Percentiles rank a stretch among this genome's conserved stretches.
Evolutionary conservation across 2,329 filamentous ascomycete genomes (phyloP).

Genomic region (Truncatella angustata): DNA sequence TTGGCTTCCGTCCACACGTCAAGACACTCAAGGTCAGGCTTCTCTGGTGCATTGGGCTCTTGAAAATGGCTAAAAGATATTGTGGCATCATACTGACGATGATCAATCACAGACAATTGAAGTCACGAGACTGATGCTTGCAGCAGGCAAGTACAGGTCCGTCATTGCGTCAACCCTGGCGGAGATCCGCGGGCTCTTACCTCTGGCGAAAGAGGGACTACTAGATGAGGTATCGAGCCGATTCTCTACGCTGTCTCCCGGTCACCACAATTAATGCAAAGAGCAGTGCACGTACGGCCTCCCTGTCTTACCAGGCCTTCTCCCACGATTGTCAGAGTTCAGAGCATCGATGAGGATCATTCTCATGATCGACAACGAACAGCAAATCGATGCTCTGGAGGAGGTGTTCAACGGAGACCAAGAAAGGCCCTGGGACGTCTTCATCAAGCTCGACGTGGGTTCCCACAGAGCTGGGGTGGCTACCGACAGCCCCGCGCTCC

Average conservation of each 20-base stretch:
- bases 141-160: neutral
- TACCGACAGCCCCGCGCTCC: neutral
- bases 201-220: neutral
- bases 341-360: neutral
- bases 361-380: constrained; percentile 7
- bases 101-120: neutral
- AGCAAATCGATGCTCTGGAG: constrained; percentile 1
- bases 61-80: neutral
- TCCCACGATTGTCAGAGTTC: neutral
- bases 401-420: neutral
- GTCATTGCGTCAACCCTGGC: constrained; percentile 3
- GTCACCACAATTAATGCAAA: too few species aligned
- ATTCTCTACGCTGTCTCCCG: neutral
- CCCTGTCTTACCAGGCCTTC: neutral
- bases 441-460: constrained; percentile 8
- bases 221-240: neutral
- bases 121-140: constrained; percentile 5
- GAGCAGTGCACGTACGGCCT: constrained; percentile 1
- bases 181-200: constrained; percentile 4
- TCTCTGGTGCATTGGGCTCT: neutral
- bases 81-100: neutral
- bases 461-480: constrained; percentile 1
- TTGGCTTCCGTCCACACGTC: constrained; percentile 4
- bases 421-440: neutral
- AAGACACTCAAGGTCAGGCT: constrained; percentile 4